Percentiles rank a stretch among this genome's conserved stretches.
phyloP scores from a whole-genome alignment of 352 stramenopile genomes.

The Pythium sukuiense region DNA sequence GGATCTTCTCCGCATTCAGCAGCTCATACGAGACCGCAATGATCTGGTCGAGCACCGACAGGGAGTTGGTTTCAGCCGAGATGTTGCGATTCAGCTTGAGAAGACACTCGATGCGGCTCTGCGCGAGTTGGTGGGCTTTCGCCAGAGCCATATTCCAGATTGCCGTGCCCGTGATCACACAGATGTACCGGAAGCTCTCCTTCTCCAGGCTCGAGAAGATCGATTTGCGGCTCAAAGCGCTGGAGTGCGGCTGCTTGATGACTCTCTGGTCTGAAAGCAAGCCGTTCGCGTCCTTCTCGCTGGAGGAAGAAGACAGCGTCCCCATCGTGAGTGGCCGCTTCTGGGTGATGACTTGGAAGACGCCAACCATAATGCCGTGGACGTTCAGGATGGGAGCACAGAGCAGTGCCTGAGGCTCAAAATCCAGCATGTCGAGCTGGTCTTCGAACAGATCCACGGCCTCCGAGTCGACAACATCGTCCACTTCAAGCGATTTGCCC shows the following conservation, averaged over 20 bases:
- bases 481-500: conserved; percentile 48
- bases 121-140: conserved; percentile 57
- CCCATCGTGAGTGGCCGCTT: neutral
- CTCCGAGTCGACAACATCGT: conserved; percentile 47
- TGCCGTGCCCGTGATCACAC: conserved; percentile 53
- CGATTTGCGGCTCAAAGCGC: conserved; percentile 26
- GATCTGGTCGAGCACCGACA: conserved; percentile 57
- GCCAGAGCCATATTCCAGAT: conserved; percentile 72
- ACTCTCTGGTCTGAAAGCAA: neutral
- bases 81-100: conserved; percentile 75
- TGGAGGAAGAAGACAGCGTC: conserved; percentile 18
- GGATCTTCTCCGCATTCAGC: conserved; percentile 51
- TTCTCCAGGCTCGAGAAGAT: conserved; percentile 27
- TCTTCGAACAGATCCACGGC: conserved; percentile 65
- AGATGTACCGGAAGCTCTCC: conserved; percentile 54
- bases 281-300: conserved; percentile 8
- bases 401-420: conserved; percentile 54
- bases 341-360: conserved; percentile 48
- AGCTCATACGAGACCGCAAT: conserved; percentile 70
- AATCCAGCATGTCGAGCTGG: conserved; percentile 65
- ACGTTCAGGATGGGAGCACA: conserved; percentile 70
- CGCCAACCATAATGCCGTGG: conserved; percentile 55
- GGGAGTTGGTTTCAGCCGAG: conserved; percentile 63
- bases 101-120: conserved; percentile 67
- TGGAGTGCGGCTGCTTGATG: conserved; percentile 23